Evolutionary conservation across 805 yeast species (phyloP).

Genomic region (Cyberlindnera mycetangii): DNA sequence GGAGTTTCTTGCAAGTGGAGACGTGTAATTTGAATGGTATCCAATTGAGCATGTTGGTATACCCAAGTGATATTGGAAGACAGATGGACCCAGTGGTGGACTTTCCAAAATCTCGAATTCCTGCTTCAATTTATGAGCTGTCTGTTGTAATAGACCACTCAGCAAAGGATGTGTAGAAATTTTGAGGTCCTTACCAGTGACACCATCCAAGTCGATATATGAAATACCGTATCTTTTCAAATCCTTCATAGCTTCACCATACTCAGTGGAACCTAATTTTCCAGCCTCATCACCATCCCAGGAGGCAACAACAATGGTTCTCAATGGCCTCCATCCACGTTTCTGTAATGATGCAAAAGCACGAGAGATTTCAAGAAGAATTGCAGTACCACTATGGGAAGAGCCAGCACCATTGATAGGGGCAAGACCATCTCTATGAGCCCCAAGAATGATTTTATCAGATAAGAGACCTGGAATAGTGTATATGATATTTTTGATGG

Average conservation of each 20-base stretch:
- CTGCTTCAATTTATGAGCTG: constrained; percentile 25
- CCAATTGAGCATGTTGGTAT: constrained; percentile 58
- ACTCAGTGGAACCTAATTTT: constrained; percentile 73
- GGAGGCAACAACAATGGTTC: constrained; percentile 67
- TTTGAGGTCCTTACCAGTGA: constrained; percentile 47
- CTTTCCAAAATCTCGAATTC: constrained; percentile 37
- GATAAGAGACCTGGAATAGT: constrained; percentile 57
- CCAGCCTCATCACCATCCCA: constrained; percentile 86
- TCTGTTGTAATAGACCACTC: constrained; percentile 30
- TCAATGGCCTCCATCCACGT: constrained; percentile 66
- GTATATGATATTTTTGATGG: constrained; percentile 47
- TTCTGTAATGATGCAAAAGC: constrained; percentile 43
- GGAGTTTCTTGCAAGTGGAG: constrained; percentile 53
- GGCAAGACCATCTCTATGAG: constrained; percentile 51
- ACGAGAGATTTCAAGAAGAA: constrained; percentile 50
- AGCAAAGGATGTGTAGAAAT: constrained; percentile 58
- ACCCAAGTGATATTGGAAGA: constrained; percentile 65
- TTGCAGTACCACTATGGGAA: constrained; percentile 47
- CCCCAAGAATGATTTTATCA: constrained; percentile 54
- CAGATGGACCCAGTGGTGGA: constrained; percentile 18
- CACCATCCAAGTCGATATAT: constrained; percentile 46
- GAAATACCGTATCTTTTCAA: constrained; percentile 55
- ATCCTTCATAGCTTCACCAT: constrained; percentile 52
- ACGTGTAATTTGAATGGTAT: constrained; percentile 33
- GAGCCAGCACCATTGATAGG: constrained; percentile 47